Conservation (phyloP, 768 basidiomycete species). For the Termitomyces titanicus region DNA sequence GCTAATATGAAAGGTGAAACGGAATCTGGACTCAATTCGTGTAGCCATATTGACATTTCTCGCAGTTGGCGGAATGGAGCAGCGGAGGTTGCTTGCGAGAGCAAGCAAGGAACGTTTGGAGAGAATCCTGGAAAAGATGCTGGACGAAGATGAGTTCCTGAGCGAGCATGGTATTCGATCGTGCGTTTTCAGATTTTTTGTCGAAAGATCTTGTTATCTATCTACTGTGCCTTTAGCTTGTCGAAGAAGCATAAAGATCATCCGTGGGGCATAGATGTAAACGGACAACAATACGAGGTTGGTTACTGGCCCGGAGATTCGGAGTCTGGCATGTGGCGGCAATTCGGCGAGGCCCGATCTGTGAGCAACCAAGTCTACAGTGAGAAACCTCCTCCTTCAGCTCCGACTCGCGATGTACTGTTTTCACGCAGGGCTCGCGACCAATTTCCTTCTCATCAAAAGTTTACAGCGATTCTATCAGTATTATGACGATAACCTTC, state of each 20-base stretch:
- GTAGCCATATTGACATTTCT: not conserved
- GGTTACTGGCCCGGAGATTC: conserved; percentile 99
- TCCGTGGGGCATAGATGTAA: conserved; percentile 94
- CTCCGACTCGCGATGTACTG: not conserved
- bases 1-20: conserved; percentile 86
- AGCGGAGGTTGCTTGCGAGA: conserved; percentile 84
- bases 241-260: conserved; percentile 88
- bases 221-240: conserved; percentile 44
- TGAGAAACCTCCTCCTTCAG: conserved; percentile 19
- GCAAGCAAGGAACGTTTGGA: conserved; percentile 89
- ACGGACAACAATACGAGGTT: conserved; percentile 89
- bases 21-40: not conserved
- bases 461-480: conserved; percentile 96
- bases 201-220: not conserved
- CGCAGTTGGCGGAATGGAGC: conserved; percentile 64
- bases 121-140: conserved; percentile 90
- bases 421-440: conserved; percentile 72
- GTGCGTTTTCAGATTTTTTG: conserved; percentile 40
- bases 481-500: conserved; percentile 91
- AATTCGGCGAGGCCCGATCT: conserved; percentile 93
- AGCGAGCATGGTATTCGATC: conserved; percentile 96
- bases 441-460: conserved; percentile 94
- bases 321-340: conserved; percentile 93
- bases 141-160: conserved; percentile 95
- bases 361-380: too few relatives aligned